These are phyloP conservation scores for Aspergillus sp. DNA, from an alignment of 2,329 filamentous ascomycete genomes.

Conservation along the genomic window DNA sequence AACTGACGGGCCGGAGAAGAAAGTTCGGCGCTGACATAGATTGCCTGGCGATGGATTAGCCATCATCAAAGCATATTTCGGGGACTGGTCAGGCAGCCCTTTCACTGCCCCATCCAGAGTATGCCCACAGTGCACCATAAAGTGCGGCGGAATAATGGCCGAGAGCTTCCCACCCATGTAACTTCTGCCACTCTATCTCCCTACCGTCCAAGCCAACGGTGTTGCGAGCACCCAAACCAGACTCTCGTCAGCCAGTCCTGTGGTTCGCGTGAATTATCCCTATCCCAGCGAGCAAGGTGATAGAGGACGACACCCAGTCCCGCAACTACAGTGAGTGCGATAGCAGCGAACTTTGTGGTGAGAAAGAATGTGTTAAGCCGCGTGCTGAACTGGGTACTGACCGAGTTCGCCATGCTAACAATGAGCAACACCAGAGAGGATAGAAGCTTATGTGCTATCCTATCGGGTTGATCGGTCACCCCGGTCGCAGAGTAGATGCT, in stretches of 20 bases:
- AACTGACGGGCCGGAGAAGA: constrained; percentile 18
- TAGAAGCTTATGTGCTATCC: constrained; percentile 9
- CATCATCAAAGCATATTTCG: too few species aligned
- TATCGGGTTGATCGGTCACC: constrained; percentile 7
- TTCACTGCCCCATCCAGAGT: constrained; percentile 12
- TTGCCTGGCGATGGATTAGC: constrained; percentile 5
- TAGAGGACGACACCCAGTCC: constrained; percentile 11
- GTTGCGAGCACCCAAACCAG: constrained; percentile 15
- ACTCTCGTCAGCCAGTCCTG: constrained; percentile 16
- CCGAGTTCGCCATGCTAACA: constrained; percentile 16
- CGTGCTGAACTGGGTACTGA: constrained; percentile 18
- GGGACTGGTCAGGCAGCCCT: too few species aligned
- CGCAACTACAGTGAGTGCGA: constrained; percentile 10
- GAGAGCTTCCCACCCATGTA: constrained; percentile 17
- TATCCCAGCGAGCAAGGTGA: neutral
- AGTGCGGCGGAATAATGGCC: constrained; percentile 20
- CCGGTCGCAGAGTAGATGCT: constrained; percentile 18
- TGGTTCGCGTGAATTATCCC: neutral
- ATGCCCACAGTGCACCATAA: constrained; percentile 19
- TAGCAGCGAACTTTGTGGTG: constrained; percentile 16
- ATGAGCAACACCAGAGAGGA: constrained; percentile 9
- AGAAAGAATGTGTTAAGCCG: constrained; percentile 17
- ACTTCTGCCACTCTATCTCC: constrained; percentile 15
- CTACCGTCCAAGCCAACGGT: constrained; percentile 14
- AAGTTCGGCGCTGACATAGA: constrained; percentile 18